Percentiles rank a stretch among this genome's conserved stretches.
Conservation (phyloP, 441 rosid species). For the Bruguiera hainesii region DNA sequence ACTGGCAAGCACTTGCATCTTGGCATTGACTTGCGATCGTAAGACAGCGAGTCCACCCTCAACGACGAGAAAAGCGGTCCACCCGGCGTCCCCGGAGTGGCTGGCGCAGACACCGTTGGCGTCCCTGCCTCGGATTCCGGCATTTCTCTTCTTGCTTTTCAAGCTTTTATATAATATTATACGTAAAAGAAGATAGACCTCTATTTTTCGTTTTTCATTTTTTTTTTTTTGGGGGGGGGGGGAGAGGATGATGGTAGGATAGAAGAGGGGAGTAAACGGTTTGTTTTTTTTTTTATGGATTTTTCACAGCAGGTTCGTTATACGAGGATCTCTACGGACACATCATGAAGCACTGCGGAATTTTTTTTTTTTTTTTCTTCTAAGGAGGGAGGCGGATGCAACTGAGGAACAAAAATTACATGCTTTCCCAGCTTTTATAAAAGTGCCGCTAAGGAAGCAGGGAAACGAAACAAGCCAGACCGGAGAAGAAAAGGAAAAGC, state of each 20-base stretch:
- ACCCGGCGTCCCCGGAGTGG: slow-evolving; percentile 88
- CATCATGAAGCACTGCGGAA: neutral
- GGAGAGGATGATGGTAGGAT: neutral
- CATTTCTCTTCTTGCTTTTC: slow-evolving; percentile 31
- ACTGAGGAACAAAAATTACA: slow-evolving; percentile 30
- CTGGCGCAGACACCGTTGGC: slow-evolving; percentile 65
- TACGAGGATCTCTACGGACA: neutral
- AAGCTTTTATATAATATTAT: neutral
- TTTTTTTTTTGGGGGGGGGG: slow-evolving; percentile 12
- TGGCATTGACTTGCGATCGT: slow-evolving; percentile 79
- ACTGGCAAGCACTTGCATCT: slow-evolving; percentile 92
- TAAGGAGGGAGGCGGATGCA: neutral
- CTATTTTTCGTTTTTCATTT: slow-evolving; percentile 18
- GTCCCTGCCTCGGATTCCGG: slow-evolving; percentile 43
- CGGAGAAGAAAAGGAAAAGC: no score
- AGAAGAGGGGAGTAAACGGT: no score
- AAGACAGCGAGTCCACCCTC: slow-evolving; percentile 85
- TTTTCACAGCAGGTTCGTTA: slow-evolving; percentile 31
- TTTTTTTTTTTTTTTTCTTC: slow-evolving; percentile 19
- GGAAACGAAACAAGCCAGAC: slow-evolving; percentile 33
- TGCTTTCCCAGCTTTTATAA: slow-evolving; percentile 47
- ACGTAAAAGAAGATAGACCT: neutral
- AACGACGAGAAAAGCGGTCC: slow-evolving; percentile 67
- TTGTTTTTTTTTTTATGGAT: no score
- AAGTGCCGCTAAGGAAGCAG: slow-evolving; percentile 36